phyloP scores from a whole-genome alignment of 2,329 filamentous ascomycete genomes.

The Bipolaris bicolor region DNA sequence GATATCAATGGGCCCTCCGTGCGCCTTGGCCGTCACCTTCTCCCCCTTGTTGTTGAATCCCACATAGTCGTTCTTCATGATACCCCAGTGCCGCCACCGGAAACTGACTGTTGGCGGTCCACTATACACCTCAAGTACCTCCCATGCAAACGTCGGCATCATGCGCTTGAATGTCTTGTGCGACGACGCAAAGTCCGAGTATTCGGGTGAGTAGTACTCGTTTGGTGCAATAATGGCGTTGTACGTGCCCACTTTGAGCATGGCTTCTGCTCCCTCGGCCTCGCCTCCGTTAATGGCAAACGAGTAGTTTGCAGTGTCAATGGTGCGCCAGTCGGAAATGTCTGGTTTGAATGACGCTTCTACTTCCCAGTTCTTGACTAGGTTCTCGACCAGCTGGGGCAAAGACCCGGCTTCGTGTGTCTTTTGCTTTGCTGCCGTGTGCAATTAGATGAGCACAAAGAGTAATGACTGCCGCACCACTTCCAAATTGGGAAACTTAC shows the following conservation, averaged over 20 bases:
- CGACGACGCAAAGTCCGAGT: slow-evolving; percentile 66
- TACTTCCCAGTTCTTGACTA: slow-evolving; percentile 76
- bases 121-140: slow-evolving; percentile 71
- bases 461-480: neutral
- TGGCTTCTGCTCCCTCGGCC: slow-evolving; percentile 64
- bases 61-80: slow-evolving; percentile 70
- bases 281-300: slow-evolving; percentile 69
- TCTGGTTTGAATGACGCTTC: slow-evolving; percentile 71
- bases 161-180: slow-evolving; percentile 75
- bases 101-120: slow-evolving; percentile 67
- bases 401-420: slow-evolving; percentile 64
- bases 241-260: slow-evolving; percentile 72
- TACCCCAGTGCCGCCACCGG: slow-evolving; percentile 72
- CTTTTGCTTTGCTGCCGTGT: slow-evolving; percentile 60
- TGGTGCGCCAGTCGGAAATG: slow-evolving; percentile 68
- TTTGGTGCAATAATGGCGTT: slow-evolving; percentile 70
- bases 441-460: no score
- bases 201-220: slow-evolving; percentile 67
- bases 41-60: slow-evolving; percentile 68
- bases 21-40: slow-evolving; percentile 66
- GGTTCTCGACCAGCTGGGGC: slow-evolving; percentile 68
- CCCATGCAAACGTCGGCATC: slow-evolving; percentile 76
- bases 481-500: slow-evolving; percentile 49
- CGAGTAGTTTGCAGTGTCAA: slow-evolving; percentile 64
- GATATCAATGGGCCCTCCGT: slow-evolving; percentile 67